Conservation (phyloP, 805 yeast genomes). For the Yamadazyma tumulicola region DNA sequence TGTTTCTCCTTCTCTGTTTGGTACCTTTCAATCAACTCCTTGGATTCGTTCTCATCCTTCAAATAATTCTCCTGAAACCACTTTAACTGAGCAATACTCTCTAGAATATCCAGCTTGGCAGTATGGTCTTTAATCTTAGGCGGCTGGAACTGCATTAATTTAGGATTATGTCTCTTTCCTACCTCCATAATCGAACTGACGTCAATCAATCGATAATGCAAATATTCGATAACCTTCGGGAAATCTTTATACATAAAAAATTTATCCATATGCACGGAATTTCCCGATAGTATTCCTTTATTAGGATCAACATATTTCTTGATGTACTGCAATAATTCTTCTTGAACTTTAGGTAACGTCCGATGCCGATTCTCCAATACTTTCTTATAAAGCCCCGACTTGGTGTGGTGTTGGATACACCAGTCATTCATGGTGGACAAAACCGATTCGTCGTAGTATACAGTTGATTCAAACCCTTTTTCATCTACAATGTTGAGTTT, state of each 20-base stretch:
- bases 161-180: conserved; percentile 72
- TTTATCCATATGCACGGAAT: conserved; percentile 88
- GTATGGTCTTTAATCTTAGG: conserved; percentile 73
- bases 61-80: conserved; percentile 75
- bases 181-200: conserved; percentile 86
- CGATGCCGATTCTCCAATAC: conserved; percentile 53
- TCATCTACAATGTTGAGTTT: conserved; percentile 66
- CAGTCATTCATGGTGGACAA: conserved; percentile 81
- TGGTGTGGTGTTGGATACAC: conserved; percentile 81
- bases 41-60: conserved; percentile 19
- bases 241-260: conserved; percentile 79
- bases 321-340: conserved; percentile 62
- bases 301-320: conserved; percentile 47
- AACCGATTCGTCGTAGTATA: conserved; percentile 59
- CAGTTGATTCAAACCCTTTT: conserved; percentile 74
- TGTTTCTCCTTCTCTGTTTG: background rate
- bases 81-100: conserved; percentile 77
- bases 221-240: conserved; percentile 62
- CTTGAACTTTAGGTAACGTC: conserved; percentile 59
- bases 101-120: conserved; percentile 83
- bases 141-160: conserved; percentile 54
- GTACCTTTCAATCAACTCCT: conserved; percentile 2
- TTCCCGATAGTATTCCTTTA: conserved; percentile 81
- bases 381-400: conserved; percentile 69
- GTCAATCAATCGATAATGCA: conserved; percentile 79